Evolutionary conservation across 805 yeast genomes (phyloP), one percentile per base, ranked within the genome.

Genomic region (Starmerella kuoi): DNA sequence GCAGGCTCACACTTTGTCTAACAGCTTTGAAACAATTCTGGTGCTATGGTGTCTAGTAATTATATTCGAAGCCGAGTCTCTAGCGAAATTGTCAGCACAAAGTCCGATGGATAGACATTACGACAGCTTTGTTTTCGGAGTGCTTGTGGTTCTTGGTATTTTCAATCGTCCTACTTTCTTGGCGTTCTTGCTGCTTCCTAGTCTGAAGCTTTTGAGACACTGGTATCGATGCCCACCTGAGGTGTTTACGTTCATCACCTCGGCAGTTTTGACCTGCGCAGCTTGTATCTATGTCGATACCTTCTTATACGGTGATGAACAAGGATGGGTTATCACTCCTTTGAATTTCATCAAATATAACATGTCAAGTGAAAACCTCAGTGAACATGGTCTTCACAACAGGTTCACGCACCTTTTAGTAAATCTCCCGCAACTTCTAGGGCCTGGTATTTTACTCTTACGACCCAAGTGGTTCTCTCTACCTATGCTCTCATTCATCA

Each of bases 1-100:
- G 53, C 97, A 91, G 56, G 68, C 83, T 0, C 96, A 86, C 56
- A 76, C 93, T 1, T 82, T 91, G 53, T 82, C 95, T n/a, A 91
- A 91, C 57, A 73, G 86, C 19, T 55, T 83, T 1, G 99, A 91
- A 41, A 63, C 70, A 1, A 48, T 66, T 12, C 35, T 79, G 32
- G 62, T 80, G 8, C 51, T 78, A 18, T 57, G 72, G 50, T 57
- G 68, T 14, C 54, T 81, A 5, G 71, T 69, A 45, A 57, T 77
- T 24, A 67, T 79, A 31, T 69, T 65, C 38, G 66, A 61, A 44
- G 53, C 61, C 38, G 49, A 53, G 31, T 38, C 52, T 11, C 24
- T 32, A 8, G 46, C 56, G 17, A 18, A 24, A 15, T 40, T 39
- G 14, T 20, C 48, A 6, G 40, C 47, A 40, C 42, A 26, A 41